These are phyloP conservation scores for Umbellularia californica DNA, from an alignment of 164 flowering plant genomes.

Conservation along the genomic window DNA sequence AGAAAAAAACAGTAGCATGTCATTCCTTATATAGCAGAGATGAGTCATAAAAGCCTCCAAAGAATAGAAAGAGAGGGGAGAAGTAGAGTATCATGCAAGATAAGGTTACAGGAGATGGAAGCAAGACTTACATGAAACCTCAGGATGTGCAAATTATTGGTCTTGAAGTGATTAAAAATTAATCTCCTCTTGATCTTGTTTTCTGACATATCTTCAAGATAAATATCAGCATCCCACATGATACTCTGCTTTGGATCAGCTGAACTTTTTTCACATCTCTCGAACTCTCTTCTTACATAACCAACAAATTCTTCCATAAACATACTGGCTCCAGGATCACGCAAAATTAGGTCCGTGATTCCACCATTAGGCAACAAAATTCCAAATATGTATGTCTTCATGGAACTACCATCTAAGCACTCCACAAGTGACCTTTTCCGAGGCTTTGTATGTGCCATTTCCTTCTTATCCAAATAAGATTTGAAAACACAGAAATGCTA, in stretches of 20 bases:
- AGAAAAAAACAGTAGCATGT: conserved; percentile 6
- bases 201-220: conserved; percentile 41
- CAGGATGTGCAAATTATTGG: conserved; percentile 32
- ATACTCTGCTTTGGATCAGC: conserved; percentile 20
- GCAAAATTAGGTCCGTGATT: conserved; percentile 20
- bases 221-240: conserved; percentile 38
- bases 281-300: conserved; percentile 24
- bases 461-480: not conserved
- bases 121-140: conserved; percentile 44
- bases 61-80: not conserved
- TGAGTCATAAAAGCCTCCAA: not conserved
- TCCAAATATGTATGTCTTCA: conserved; percentile 37
- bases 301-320: conserved; percentile 26
- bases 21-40: not conserved
- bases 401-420: conserved; percentile 8
- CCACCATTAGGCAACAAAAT: conserved; percentile 55
- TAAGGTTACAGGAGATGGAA: not conserved
- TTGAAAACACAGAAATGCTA: not conserved
- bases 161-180: conserved; percentile 28
- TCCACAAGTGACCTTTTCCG: conserved; percentile 11
- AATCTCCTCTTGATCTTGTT: conserved; percentile 18
- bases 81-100: not conserved
- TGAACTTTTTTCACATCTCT: not conserved
- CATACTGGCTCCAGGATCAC: conserved; percentile 24
- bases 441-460: conserved; percentile 6